Conservation (phyloP, 805 yeast genomes). For the Cyberlindnera veronae region DNA sequence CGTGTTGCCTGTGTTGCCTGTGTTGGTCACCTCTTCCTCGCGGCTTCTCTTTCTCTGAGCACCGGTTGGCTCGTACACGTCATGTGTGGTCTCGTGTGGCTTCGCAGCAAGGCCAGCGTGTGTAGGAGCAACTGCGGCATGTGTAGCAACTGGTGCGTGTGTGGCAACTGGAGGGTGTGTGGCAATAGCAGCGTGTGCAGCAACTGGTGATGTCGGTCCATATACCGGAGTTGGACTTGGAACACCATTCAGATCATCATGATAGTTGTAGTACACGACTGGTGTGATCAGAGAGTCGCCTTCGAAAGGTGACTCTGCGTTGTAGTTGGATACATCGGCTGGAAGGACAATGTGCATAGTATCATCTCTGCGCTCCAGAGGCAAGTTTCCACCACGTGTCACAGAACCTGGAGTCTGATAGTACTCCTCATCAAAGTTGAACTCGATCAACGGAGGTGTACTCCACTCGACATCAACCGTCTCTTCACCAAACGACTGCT, state of each 20-base stretch:
- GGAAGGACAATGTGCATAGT: not conserved
- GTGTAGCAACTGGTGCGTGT: no score
- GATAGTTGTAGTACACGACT: not conserved
- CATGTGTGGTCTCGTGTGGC: no score
- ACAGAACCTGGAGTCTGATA: not conserved
- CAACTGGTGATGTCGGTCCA: not conserved
- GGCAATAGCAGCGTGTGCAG: no score
- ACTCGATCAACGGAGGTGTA: constrained; percentile 2
- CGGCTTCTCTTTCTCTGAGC: no score
- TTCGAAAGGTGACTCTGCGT: not conserved
- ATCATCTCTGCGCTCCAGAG: constrained; percentile 4
- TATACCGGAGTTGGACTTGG: not conserved
- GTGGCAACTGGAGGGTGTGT: no score
- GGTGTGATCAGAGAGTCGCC: not conserved
- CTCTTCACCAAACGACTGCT: not conserved
- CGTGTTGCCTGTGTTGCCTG: no score
- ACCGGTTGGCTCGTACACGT: no score
- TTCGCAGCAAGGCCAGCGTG: no score
- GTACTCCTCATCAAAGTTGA: not conserved
- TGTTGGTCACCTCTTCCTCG: no score
- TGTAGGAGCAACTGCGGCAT: no score
- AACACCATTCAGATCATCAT: not conserved
- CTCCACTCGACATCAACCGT: not conserved
- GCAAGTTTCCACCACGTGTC: constrained; percentile 5
- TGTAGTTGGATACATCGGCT: not conserved